Conservation (phyloP, 306 rosid species). For the Delonix regia region DNA sequence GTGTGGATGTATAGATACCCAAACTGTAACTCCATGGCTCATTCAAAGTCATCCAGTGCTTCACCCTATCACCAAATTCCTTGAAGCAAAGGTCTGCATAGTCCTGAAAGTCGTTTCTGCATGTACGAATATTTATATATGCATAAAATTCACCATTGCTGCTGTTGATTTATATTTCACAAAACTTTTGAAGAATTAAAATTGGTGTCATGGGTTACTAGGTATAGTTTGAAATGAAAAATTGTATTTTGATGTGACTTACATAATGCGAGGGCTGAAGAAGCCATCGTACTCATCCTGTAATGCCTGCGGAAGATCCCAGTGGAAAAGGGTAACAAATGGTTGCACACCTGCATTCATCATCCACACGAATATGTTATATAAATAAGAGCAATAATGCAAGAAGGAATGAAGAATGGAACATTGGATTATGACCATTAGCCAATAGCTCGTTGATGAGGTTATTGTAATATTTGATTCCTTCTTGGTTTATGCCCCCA, state of each 20-base stretch:
- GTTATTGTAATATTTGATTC: background rate
- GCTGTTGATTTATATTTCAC: no score
- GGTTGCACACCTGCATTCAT: background rate
- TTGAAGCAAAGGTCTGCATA: background rate
- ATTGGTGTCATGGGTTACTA: background rate
- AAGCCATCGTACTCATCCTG: background rate
- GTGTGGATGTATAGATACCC: background rate
- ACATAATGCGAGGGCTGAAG: background rate
- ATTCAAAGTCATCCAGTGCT: background rate
- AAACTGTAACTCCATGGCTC: background rate
- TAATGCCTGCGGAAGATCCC: background rate
- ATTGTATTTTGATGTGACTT: background rate
- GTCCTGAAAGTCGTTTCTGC: background rate
- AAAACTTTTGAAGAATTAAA: no score
- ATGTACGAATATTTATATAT: background rate
- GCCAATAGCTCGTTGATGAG: background rate
- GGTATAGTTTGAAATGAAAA: background rate
- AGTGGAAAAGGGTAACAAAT: background rate
- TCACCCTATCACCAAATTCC: background rate
- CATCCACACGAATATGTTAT: background rate
- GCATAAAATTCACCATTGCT: no score
- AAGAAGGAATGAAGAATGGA: background rate
- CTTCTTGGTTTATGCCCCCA: background rate
- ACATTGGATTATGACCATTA: background rate
- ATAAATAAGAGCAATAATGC: background rate